Percentiles rank a stretch among this genome's conserved stretches.
phyloP scores from a whole-genome alignment of 2,329 filamentous ascomycete species.

The Microascus cirrosus region DNA sequence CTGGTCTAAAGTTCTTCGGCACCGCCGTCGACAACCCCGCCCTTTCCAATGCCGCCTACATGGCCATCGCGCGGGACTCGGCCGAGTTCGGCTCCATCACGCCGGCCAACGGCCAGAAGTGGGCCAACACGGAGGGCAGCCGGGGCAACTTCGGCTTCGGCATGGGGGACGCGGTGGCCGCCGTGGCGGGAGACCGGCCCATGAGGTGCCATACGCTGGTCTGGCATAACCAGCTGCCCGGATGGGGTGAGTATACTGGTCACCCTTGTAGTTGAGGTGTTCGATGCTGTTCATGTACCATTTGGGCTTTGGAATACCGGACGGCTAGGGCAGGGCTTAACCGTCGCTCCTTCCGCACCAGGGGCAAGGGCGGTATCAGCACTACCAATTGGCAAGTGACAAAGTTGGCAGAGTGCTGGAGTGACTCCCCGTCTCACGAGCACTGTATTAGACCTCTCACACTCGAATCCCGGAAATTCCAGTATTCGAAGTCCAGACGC shows the following conservation, averaged over 20 bases:
- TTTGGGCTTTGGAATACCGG: no score
- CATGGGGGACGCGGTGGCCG: slow-evolving; percentile 40
- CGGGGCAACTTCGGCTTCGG: slow-evolving; percentile 46
- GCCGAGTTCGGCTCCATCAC: slow-evolving; percentile 55
- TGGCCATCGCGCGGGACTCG: slow-evolving; percentile 38
- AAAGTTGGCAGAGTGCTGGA: no score
- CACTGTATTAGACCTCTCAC: no score
- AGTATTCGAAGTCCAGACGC: no score
- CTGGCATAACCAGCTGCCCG: slow-evolving; percentile 28
- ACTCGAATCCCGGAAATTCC: no score
- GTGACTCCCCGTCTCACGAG: no score
- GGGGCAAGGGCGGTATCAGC: no score
- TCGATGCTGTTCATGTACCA: no score
- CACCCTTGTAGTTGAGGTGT: no score
- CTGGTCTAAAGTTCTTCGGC: slow-evolving; percentile 52
- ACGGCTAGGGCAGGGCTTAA: no score
- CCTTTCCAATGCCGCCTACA: slow-evolving; percentile 41
- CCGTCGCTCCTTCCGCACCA: no score
- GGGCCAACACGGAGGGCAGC: slow-evolving; percentile 49
- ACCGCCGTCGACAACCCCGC: slow-evolving; percentile 51
- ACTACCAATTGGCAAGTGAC: no score
- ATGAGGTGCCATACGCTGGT: slow-evolving; percentile 48
- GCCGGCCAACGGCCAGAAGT: slow-evolving; percentile 53
- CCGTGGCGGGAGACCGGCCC: slow-evolving; percentile 37
- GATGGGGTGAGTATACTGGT: slow-evolving; percentile 10